phyloP scores from a whole-genome alignment of 352 stramenopile species.

The Blastocystis sp. region DNA sequence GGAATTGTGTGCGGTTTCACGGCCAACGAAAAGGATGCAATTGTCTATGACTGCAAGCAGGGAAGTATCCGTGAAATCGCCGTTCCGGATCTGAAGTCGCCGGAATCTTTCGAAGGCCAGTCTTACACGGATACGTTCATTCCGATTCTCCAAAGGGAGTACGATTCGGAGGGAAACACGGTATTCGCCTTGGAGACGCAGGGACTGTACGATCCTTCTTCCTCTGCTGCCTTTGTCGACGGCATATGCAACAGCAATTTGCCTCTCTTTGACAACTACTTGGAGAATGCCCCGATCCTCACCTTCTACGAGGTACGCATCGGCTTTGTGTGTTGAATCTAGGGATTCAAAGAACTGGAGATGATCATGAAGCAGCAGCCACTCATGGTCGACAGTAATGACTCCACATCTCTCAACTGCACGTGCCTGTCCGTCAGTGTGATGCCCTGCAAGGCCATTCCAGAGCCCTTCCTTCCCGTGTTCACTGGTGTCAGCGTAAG shows the following conservation, averaged over 20 bases:
- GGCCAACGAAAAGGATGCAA: not conserved
- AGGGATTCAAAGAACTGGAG: not conserved
- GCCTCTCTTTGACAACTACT: conserved; percentile 30
- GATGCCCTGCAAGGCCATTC: conserved; percentile 49
- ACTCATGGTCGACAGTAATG: not conserved
- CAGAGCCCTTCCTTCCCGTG: not conserved
- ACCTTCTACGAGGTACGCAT: conserved; percentile 18
- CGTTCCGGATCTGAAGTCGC: not conserved
- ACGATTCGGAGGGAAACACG: not conserved
- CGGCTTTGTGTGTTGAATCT: not conserved
- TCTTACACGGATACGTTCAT: not conserved
- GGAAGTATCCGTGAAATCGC: not conserved
- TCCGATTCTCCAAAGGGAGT: not conserved
- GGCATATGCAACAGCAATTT: not conserved
- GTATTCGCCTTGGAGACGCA: not conserved
- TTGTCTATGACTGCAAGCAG: not conserved
- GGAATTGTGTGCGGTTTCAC: not conserved
- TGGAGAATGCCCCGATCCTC: conserved; percentile 2
- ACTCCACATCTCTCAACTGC: not conserved
- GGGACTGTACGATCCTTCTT: not conserved
- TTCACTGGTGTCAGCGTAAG: conserved; percentile 14
- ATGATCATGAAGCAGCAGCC: not conserved
- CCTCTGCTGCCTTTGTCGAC: not conserved
- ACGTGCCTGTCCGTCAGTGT: not conserved
- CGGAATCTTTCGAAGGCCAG: not conserved